These are phyloP conservation scores for Teratosphaeria pseudoeucalypti DNA, from an alignment of 2,329 filamentous ascomycete species.

Conservation along the genomic window DNA sequence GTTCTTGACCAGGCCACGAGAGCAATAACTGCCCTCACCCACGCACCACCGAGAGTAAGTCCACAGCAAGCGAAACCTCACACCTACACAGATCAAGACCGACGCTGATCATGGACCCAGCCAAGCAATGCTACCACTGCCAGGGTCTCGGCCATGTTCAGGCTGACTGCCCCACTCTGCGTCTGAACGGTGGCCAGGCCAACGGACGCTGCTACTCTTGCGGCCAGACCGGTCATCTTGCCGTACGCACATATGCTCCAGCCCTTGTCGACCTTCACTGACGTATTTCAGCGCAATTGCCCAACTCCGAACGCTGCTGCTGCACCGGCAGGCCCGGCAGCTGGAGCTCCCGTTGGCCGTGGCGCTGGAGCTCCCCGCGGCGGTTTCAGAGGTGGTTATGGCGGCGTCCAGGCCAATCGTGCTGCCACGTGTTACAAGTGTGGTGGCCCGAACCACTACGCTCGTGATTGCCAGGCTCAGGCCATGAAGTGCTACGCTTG, in stretches of 20 bases:
- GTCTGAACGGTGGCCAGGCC: slow-evolving; percentile 69
- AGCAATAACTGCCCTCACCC: slow-evolving; percentile 95
- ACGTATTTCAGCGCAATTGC: slow-evolving; percentile 58
- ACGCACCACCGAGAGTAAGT: slow-evolving; percentile 79
- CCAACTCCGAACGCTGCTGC: slow-evolving; percentile 61
- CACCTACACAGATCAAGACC: not conserved
- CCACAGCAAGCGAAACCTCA: not conserved
- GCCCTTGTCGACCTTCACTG: not conserved
- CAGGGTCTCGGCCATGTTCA: slow-evolving; percentile 97
- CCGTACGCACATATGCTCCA: slow-evolving; percentile 46
- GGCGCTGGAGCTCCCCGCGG: slow-evolving; percentile 57
- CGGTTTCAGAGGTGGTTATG: slow-evolving; percentile 57
- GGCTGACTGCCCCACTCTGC: slow-evolving; percentile 94
- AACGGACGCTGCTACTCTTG: slow-evolving; percentile 95
- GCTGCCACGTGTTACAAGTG: slow-evolving; percentile 61
- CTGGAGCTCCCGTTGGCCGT: slow-evolving; percentile 41
- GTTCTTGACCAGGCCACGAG: slow-evolving; percentile 61
- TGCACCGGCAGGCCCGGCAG: not conserved
- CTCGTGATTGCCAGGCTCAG: slow-evolving; percentile 94
- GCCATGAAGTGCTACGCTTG: slow-evolving; percentile 98
- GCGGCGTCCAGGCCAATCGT: slow-evolving; percentile 48
- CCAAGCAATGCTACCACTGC: slow-evolving; percentile 99
- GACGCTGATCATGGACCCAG: slow-evolving; percentile 33
- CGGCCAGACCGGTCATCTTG: slow-evolving; percentile 83
- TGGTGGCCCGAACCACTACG: slow-evolving; percentile 89